Conservation (phyloP, 805 yeast species). For the Wickerhamomyces hampshirensis region DNA sequence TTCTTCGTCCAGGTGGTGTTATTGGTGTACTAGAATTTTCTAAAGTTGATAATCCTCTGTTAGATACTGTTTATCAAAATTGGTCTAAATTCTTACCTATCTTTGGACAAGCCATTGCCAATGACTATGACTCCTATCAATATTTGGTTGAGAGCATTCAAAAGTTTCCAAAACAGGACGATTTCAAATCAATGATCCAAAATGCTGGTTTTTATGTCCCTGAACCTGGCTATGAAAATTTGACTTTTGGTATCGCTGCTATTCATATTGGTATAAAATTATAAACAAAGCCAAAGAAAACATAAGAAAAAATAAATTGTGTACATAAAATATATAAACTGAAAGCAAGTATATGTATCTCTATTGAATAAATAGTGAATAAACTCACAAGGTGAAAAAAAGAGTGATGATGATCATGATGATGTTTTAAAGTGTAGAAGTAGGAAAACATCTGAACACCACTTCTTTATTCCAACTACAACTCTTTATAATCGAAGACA, state of each 20-base stretch:
- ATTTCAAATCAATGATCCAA: conserved; percentile 85
- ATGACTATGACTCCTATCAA: conserved; percentile 94
- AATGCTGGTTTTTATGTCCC: conserved; percentile 93
- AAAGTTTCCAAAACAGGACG: conserved; percentile 88
- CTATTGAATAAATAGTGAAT: too few relatives aligned
- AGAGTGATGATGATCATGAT: too few relatives aligned
- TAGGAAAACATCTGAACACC: too few relatives aligned
- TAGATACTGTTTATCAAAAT: conserved; percentile 76
- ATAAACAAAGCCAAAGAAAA: conserved; percentile 26
- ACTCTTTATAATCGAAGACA: too few relatives aligned
- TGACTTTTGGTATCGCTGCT: conserved; percentile 93
- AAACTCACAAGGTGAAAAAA: too few relatives aligned
- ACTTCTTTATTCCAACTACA: too few relatives aligned
- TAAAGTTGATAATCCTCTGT: conserved; percentile 74
- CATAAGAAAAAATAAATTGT: too few relatives aligned
- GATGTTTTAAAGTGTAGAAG: too few relatives aligned
- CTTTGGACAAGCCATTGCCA: conserved; percentile 93
- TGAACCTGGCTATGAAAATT: conserved; percentile 86
- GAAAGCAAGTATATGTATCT: too few relatives aligned
- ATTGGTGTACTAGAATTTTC: conserved; percentile 95
- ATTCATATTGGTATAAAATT: conserved; percentile 93
- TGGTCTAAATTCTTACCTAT: conserved; percentile 88
- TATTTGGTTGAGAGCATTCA: conserved; percentile 92
- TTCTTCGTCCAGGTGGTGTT: conserved; percentile 94
- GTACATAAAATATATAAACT: too few relatives aligned